phyloP scores from a whole-genome alignment of 2,329 filamentous ascomycete species.

The Hymenoscyphus fructigenus region DNA sequence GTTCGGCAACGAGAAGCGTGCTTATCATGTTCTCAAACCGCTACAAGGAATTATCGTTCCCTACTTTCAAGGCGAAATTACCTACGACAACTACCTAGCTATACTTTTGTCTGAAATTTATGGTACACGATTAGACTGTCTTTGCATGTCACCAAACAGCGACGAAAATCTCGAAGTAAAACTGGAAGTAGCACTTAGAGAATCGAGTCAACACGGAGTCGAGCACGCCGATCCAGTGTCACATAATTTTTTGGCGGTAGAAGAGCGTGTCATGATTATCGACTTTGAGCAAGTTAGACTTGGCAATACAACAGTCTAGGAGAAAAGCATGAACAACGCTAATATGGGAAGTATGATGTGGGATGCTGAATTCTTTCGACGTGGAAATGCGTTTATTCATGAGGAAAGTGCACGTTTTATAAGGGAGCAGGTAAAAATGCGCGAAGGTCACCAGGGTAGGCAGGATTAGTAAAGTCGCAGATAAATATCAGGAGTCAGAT shows the following conservation, averaged over 20 bases:
- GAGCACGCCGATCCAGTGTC: not conserved
- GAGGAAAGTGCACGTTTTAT: not conserved
- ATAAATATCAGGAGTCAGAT: not conserved
- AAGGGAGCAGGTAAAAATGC: not conserved
- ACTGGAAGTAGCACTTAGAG: not conserved
- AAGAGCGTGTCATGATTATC: not conserved
- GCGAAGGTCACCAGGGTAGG: not conserved
- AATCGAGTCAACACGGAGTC: not conserved
- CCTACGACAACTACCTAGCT: not conserved
- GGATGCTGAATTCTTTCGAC: not conserved
- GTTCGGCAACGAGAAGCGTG: not conserved
- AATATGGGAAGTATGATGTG: conserved; percentile 1
- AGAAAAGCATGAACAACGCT: not conserved
- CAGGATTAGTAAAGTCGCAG: not conserved
- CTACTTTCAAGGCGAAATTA: not conserved
- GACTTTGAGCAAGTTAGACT: not conserved
- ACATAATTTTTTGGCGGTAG: not conserved
- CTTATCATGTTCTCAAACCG: not conserved
- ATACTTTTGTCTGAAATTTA: not conserved
- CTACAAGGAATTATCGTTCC: not conserved
- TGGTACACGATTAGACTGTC: not conserved
- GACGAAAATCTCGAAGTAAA: not conserved
- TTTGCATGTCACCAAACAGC: not conserved
- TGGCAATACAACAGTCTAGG: not conserved
- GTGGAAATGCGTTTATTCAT: not conserved